These are phyloP conservation scores for Cladobotryum protrusum DNA, from an alignment of 2,329 filamentous ascomycete species.

Conservation along the genomic window DNA sequence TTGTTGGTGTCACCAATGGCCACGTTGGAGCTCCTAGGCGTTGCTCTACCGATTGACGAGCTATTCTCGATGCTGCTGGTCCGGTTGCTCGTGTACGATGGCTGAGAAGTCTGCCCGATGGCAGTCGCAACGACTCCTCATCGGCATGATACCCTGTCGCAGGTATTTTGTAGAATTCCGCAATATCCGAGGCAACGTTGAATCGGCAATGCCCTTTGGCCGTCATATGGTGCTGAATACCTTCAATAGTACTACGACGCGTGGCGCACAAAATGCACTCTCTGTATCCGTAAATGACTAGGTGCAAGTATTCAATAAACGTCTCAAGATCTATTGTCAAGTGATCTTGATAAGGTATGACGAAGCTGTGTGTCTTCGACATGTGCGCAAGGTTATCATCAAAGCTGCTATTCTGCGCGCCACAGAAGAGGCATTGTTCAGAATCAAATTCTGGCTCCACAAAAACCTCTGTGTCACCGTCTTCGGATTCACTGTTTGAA, in stretches of 20 bases:
- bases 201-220: conserved; percentile 44
- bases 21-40: background rate
- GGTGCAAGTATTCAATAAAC: conserved; percentile 41
- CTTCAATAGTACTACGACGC: conserved; percentile 35
- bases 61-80: background rate
- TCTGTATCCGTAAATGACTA: conserved; percentile 42
- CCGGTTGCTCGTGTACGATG: conserved; percentile 13
- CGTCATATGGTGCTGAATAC: conserved; percentile 45
- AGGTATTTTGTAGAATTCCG: conserved; percentile 35
- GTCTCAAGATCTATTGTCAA: conserved; percentile 41
- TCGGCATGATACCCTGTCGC: conserved; percentile 6
- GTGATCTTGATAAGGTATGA: conserved; percentile 32
- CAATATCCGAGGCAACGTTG: conserved; percentile 33
- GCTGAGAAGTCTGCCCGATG: conserved; percentile 31
- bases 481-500: background rate
- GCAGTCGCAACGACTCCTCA: conserved; percentile 23
- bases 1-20: background rate
- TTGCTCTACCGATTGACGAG: background rate
- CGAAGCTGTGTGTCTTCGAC: conserved; percentile 41
- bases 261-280: conserved; percentile 48
- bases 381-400: conserved; percentile 41
- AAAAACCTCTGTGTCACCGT: background rate
- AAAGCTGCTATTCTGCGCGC: conserved; percentile 21
- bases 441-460: conserved; percentile 20
- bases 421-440: conserved; percentile 39